Conservation (phyloP, 257 asterid genomes). For the Jaltomata sinuosa region DNA sequence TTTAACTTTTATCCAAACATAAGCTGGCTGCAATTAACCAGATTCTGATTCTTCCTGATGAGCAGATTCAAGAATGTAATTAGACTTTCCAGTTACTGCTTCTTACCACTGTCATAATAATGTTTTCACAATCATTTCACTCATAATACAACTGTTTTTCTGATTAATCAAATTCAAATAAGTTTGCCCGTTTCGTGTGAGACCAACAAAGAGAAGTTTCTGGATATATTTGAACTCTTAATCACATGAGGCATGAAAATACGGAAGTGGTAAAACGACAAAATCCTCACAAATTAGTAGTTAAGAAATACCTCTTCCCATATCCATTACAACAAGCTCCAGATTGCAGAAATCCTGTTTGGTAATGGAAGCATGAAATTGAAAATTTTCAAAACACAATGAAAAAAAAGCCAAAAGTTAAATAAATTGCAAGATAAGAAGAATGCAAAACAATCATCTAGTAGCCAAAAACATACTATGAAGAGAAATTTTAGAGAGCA, state of each 20-base stretch:
- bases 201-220: not conserved
- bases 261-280: not conserved
- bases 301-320: constrained; percentile 58
- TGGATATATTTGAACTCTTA: not conserved
- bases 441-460: not conserved
- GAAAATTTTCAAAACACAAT: constrained; percentile 1
- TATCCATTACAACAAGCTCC: constrained; percentile 62
- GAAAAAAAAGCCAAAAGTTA: constrained; percentile 4
- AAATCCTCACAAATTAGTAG: not conserved
- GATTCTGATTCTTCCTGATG: not conserved
- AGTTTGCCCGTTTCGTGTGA: not conserved
- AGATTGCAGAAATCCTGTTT: constrained; percentile 59
- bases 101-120: not conserved
- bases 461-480: not conserved
- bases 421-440: constrained; percentile 3
- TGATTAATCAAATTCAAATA: not conserved
- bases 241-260: not conserved
- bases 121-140: not conserved
- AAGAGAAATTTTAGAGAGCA: not conserved
- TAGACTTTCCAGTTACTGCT: not conserved
- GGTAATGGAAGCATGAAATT: constrained; percentile 4
- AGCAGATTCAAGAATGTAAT: not conserved
- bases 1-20: not conserved
- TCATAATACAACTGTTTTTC: not conserved
- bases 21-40: not conserved